Evolutionary conservation across 176 grass and related monocot genomes (phyloP), one percentile per base, ranked within the genome.

Genomic region (Aegilops tauschii): DNA sequence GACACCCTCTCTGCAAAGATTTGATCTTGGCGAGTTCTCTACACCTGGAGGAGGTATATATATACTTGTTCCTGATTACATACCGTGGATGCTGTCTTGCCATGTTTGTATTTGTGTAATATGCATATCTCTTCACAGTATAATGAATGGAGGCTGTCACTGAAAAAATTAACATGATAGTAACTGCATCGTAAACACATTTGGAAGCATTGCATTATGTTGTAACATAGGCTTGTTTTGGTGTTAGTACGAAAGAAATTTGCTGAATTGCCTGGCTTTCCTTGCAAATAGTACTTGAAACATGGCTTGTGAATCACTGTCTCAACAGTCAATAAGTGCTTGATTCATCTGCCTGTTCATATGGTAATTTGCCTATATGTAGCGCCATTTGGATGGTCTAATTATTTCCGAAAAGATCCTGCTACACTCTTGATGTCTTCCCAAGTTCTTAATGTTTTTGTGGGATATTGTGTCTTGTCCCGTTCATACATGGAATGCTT

Each of bases 1-100:
- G 94, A 98, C 97, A 49, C 92, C 94, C 21, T 93, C 90, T 85
- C 65, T 96, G 73, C 97, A 88, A 64, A 96, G 88, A 94, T 96
- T 93, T 77, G 94, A 98, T 91, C 92, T 91, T 11, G 97, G 82
- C 45, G 94, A 98, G 78, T 98, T 94, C 77, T 92, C 91, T 82
- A 96, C 94, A 58, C 94, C 94, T 65, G 69, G 85, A 67, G 92
- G 88, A 96, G 92, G 94, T 96, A 92, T 59, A 21, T 49, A 49
- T 65, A 65, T 84, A 36, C 66, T 90, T 89, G 5, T 78, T 37
- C 76, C 36, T 82, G 34, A 52, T 79, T 79, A 77, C 82, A 71
- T 78, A 65, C 39, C 32, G 12, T 63, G 65, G 3, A 71, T 35
- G n/a, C 13, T 32, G 40, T 67, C 5, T 50, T 1, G 27, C 39